Evolutionary conservation across 2,329 filamentous ascomycete species (phyloP).

Genomic region (Neopestalotiopsis rosae): DNA sequence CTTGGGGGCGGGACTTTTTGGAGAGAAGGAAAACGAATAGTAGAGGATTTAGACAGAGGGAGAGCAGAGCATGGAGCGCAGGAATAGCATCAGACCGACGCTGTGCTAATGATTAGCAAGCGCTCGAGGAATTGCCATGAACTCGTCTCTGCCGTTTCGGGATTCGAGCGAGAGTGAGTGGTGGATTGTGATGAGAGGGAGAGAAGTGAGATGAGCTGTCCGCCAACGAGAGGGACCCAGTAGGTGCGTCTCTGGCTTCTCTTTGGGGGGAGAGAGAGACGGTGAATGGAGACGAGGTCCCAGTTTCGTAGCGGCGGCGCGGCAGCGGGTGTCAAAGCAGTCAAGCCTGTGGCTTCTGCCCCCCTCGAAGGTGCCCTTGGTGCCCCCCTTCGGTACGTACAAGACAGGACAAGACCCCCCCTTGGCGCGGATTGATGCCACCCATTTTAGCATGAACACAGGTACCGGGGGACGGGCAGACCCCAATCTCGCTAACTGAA

Average conservation of each 20-base stretch:
- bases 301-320: neutral
- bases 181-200: constrained; percentile 20
- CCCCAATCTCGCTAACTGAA: constrained; percentile 45
- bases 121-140: constrained; percentile 14
- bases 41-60: constrained; percentile 5
- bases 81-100: constrained; percentile 11
- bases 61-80: constrained; percentile 13
- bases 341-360: neutral
- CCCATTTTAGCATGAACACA: constrained; percentile 33
- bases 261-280: neutral
- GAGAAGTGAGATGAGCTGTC: constrained; percentile 22
- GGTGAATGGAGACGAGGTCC: neutral
- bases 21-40: neutral
- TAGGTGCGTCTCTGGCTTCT: neutral
- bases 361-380: neutral
- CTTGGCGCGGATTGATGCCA: constrained; percentile 22
- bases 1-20: neutral
- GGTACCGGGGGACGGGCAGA: constrained; percentile 31
- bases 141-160: constrained; percentile 22
- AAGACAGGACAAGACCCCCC: neutral
- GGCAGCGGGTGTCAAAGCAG: constrained; percentile 1
- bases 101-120: constrained; percentile 14
- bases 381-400: neutral
- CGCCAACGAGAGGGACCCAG: constrained; percentile 18
- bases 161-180: constrained; percentile 18